Percentiles rank a stretch among this genome's conserved stretches.
These are phyloP conservation scores for Xerocomus nothofagi DNA, from an alignment of 1,284 basidiomycete species.

Conservation along the genomic window DNA sequence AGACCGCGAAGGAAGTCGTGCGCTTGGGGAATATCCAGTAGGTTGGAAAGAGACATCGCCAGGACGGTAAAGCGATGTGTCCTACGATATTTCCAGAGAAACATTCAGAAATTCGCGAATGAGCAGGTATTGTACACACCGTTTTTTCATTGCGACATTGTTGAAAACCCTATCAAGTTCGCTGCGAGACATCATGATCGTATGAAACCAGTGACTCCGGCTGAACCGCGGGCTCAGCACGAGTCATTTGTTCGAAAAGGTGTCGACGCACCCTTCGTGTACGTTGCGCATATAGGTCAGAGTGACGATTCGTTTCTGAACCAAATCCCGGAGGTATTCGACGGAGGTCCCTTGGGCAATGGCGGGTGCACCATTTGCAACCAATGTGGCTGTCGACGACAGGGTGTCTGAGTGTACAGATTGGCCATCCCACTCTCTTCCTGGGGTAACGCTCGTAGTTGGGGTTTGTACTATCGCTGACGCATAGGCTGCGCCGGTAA, in stretches of 20 bases:
- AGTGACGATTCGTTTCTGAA: slow-evolving; percentile 81
- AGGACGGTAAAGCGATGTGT: slow-evolving; percentile 78
- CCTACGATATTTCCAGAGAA: slow-evolving; percentile 38
- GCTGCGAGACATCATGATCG: slow-evolving; percentile 69
- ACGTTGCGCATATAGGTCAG: slow-evolving; percentile 81
- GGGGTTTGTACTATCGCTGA: slow-evolving; percentile 39
- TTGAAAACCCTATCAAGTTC: slow-evolving; percentile 76
- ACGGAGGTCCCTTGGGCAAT: slow-evolving; percentile 61
- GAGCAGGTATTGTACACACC: slow-evolving; percentile 44
- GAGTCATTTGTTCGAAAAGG: background rate
- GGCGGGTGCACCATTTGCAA: slow-evolving; percentile 33
- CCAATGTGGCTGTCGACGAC: slow-evolving; percentile 33
- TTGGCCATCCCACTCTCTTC: slow-evolving; percentile 71
- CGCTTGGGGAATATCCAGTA: slow-evolving; percentile 77
- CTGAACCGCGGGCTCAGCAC: slow-evolving; percentile 38
- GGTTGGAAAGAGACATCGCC: slow-evolving; percentile 78
- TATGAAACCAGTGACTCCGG: slow-evolving; percentile 86
- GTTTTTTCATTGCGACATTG: slow-evolving; percentile 72
- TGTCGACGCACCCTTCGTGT: slow-evolving; percentile 70
- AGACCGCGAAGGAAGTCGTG: slow-evolving; percentile 76
- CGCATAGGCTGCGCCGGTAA: slow-evolving; percentile 38
- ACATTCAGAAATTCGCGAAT: background rate
- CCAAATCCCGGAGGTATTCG: slow-evolving; percentile 72
- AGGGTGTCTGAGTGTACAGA: slow-evolving; percentile 54
- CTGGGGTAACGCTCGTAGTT: slow-evolving; percentile 42